phyloP scores from a whole-genome alignment of 768 basidiomycete genomes.

The Filobasidium floriforme region DNA sequence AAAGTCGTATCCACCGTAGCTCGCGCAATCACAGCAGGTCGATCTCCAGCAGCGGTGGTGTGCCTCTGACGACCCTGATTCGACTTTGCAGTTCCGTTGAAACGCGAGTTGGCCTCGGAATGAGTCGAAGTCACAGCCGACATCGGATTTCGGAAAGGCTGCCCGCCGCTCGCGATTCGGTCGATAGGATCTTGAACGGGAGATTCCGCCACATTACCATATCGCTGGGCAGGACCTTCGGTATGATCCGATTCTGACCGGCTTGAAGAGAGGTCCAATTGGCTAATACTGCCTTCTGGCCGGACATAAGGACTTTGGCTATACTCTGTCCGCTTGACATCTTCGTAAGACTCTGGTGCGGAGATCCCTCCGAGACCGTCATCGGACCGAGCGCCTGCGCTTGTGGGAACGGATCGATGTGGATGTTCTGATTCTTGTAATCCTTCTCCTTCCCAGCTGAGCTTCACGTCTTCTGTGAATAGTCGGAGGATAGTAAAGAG shows the following conservation, averaged over 20 bases:
- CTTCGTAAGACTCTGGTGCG: slow-evolving; percentile 11
- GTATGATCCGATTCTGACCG: not conserved
- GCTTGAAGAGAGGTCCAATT: slow-evolving; percentile 28
- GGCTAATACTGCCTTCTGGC: slow-evolving; percentile 33
- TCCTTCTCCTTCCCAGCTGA: slow-evolving; percentile 68
- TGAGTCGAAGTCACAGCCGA: not conserved
- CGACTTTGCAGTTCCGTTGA: not conserved
- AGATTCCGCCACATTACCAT: not conserved
- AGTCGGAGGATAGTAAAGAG: slow-evolving; percentile 93
- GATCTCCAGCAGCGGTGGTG: not conserved
- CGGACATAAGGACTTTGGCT: not conserved
- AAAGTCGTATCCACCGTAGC: slow-evolving; percentile 90
- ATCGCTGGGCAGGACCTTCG: not conserved
- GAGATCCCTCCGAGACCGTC: not conserved
- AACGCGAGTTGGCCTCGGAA: not conserved
- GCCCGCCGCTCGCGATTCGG: not conserved
- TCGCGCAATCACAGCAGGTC: slow-evolving; percentile 56
- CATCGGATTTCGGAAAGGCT: not conserved
- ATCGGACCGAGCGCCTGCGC: not conserved
- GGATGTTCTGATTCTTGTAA: slow-evolving; percentile 8
- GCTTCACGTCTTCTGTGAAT: slow-evolving; percentile 71
- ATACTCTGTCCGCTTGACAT: slow-evolving; percentile 24
- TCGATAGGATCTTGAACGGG: not conserved
- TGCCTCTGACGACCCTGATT: not conserved
- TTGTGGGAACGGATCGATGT: not conserved